Conservation (phyloP, 345 rosid genomes). For the Dovyalis caffra region DNA sequence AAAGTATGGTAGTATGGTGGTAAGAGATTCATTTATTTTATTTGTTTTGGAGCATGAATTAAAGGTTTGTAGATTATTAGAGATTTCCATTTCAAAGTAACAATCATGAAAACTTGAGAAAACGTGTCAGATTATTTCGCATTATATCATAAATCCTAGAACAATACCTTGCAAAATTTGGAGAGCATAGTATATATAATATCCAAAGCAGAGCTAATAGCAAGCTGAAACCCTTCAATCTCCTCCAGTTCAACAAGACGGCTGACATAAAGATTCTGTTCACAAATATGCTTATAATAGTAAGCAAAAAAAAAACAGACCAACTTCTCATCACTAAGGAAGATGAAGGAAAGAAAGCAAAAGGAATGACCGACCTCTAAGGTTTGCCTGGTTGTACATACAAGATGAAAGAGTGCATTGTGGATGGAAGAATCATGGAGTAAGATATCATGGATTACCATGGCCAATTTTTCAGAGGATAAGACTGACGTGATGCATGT, state of each 20-base stretch:
- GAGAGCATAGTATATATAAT: slow-evolving; percentile 54
- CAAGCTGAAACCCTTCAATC: slow-evolving; percentile 79
- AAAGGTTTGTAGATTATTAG: neutral
- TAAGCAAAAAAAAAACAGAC: slow-evolving; percentile 13
- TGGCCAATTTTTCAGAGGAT: slow-evolving; percentile 52
- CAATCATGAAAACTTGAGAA: neutral
- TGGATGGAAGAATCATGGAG: slow-evolving; percentile 83
- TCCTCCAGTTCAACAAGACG: slow-evolving; percentile 63
- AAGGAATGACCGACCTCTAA: slow-evolving; percentile 66
- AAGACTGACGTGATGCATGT: slow-evolving; percentile 52
- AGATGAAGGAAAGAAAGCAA: slow-evolving; percentile 3
- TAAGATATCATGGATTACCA: slow-evolving; percentile 56
- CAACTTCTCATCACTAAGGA: neutral
- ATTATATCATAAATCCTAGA: neutral
- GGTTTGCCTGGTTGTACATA: slow-evolving; percentile 65
- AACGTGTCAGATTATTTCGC: no score
- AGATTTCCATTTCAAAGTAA: neutral
- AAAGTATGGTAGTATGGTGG: no score
- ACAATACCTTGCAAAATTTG: slow-evolving; percentile 58
- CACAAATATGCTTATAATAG: slow-evolving; percentile 16
- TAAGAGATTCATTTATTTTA: neutral
- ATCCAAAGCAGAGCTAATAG: slow-evolving; percentile 74
- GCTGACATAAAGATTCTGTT: slow-evolving; percentile 65
- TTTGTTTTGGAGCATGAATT: neutral
- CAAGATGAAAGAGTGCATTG: slow-evolving; percentile 56